Evolutionary conservation across 352 stramenopile species (phyloP), one percentile per base, ranked within the genome.

Genomic region (Globisporangium polare): DNA sequence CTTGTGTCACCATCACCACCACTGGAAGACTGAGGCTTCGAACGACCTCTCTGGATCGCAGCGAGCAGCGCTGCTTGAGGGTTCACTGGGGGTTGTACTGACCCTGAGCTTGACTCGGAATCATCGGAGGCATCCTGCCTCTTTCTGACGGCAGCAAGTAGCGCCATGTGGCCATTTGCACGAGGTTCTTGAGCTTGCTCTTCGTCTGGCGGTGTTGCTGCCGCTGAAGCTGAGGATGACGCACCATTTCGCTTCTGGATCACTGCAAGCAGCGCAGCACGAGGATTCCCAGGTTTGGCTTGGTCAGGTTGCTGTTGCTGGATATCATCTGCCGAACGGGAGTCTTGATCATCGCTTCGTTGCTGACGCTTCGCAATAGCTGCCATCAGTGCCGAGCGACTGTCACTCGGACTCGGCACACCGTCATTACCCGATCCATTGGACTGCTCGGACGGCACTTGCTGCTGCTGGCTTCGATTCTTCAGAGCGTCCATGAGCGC

Each of bases 11-110:
- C n/a, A 22, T 20, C 24, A 51, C 2, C 47, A 42, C 17, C 5
- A 6, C 53, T n/a, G 26, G 31, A 49, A 6, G n/a, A 18, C 53
- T 69, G 58, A 43, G 37, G 37, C 9, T 27, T 54, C 15, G 60
- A 35, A 13, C 54, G 63, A 22, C 67, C 50, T 33, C 22, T 39
- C 33, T 63, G 61, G 37, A 78, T 80, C 22, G 72, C 72, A 50
- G 69, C 64, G 22, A 83, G 45, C 22, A 80, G 39, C 5, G 71
- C 68, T 55, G 53, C 55, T 62, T 73, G 71, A 3, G 53, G 22
- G 13, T 52, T 63, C n/a, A 24, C 20, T 20, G 35, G 53, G 43
- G 50, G 8, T 20, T 17, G 31, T 37, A n/a, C 3, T 53, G 15
- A 10, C 13, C 24, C 2, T 37, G 15, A 22, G 47, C 47, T 37